Percentiles rank a stretch among this genome's conserved stretches.
phyloP scores from a whole-genome alignment of 108 stramenopile species.

The Epithemia pelagica region DNA sequence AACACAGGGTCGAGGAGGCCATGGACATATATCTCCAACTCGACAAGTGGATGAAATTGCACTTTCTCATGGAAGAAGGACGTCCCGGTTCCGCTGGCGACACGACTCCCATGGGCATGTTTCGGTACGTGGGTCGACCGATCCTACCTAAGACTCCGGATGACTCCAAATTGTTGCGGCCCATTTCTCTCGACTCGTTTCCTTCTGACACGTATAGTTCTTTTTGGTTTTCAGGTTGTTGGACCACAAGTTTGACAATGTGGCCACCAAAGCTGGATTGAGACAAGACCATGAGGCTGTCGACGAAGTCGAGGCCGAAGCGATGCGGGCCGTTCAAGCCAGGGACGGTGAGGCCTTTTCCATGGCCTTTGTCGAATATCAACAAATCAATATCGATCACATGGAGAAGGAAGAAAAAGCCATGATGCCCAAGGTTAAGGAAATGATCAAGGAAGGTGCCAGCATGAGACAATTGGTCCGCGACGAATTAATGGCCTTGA shows the following conservation, averaged over 20 bases:
- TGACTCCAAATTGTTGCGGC: no score
- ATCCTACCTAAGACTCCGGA: no score
- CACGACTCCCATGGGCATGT: no score
- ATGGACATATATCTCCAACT: slow-evolving; percentile 11
- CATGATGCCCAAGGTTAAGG: slow-evolving; percentile 26
- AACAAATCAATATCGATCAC: slow-evolving; percentile 14
- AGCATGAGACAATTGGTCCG: slow-evolving; percentile 18
- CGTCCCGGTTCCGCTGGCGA: no score
- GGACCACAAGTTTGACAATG: slow-evolving; percentile 11
- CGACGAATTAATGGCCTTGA: slow-evolving; percentile 15
- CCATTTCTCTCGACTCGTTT: no score
- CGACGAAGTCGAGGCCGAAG: slow-evolving; percentile 3
- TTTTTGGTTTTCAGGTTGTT: no score
- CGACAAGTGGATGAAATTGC: slow-evolving; percentile 7
- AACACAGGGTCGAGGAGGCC: slow-evolving; percentile 11
- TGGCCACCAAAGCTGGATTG: slow-evolving; percentile 15
- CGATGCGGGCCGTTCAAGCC: no score
- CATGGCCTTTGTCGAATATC: slow-evolving; percentile 3
- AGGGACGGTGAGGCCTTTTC: background rate
- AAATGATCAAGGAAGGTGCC: slow-evolving; percentile 18
- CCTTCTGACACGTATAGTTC: no score
- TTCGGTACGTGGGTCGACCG: no score
- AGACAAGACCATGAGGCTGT: slow-evolving; percentile 5
- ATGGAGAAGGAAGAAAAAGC: slow-evolving; percentile 29
- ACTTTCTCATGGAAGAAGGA: slow-evolving; percentile 28